Evolutionary conservation across 352 stramenopile species (phyloP), one percentile per base, ranked within the genome.

Genomic region (Elongisporangium anandrum): DNA sequence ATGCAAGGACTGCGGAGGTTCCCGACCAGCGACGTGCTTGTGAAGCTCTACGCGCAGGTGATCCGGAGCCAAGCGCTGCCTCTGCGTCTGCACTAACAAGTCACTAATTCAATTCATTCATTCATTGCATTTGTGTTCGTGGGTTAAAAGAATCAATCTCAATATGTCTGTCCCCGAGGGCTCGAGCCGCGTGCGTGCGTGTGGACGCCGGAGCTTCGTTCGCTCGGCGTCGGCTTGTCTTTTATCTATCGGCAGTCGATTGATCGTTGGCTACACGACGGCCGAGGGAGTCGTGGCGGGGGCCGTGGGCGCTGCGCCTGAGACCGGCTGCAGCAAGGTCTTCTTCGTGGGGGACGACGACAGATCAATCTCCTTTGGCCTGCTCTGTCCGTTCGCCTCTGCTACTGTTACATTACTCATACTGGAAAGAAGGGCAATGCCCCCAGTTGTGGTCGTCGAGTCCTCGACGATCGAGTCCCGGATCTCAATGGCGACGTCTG

Each of bases 1-100:
- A 88, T 88, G 66, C 66, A 81, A 53, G 80, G 68, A 10, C 53
- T 90, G 24, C 70, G 63, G 7, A 67, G 67, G 10, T 81, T 88
- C 49, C 81, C 81, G 24, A 65, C 61, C 9, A 87, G 72, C 59
- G 29, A 60, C 15, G 55, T 66, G 53, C 66, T 87, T n/a, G 65
- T 90, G 41, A 55, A 66, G 24, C 54, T 81, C 9, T 90, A 87
- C 61, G 77, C 76, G n/a, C 41, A 72, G 12, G 57, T 72, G n/a
- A 79, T 88, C 38, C 68, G 74, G 65, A 50, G 49, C 49, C 20
- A 23, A 15, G 16, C 20, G 24, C 20, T 21, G 20, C 20, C 20
- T 53, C 20, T 53, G 10, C 17, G 49, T 53, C 49, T 53, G 56
- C 53, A 34, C 24, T 52, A 48, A n/a, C n/a, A 56, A 47, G 17